Percentiles rank a stretch among this genome's conserved stretches.
Conservation (phyloP, 331 rosid genomes). For the Rhamnella rubrinervis region DNA sequence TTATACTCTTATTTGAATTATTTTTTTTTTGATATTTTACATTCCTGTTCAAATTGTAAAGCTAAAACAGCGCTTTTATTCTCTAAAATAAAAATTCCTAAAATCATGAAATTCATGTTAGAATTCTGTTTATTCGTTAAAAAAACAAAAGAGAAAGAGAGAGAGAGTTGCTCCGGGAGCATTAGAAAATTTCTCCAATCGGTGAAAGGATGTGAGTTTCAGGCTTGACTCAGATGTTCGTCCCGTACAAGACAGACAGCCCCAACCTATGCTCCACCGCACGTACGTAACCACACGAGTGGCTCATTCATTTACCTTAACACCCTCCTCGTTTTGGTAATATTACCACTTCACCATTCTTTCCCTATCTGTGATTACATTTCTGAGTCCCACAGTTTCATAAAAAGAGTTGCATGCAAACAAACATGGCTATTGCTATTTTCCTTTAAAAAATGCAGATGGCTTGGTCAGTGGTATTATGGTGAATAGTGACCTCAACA, state of each 20-base stretch:
- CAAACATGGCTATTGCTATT: not conserved
- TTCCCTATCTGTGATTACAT: not conserved
- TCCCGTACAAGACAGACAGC: constrained; percentile 44
- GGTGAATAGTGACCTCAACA: not conserved
- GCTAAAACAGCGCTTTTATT: too few relatives aligned
- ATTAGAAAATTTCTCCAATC: too few relatives aligned
- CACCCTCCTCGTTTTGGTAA: not conserved
- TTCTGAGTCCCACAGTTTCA: too few relatives aligned
- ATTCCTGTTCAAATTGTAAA: too few relatives aligned
- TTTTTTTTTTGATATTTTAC: too few relatives aligned
- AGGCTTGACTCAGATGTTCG: constrained; percentile 36
- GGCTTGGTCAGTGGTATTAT: constrained; percentile 3
- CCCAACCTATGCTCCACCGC: constrained; percentile 16
- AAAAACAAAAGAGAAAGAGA: too few relatives aligned
- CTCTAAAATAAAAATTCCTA: too few relatives aligned
- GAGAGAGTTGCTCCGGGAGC: too few relatives aligned
- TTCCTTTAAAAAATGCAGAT: not conserved
- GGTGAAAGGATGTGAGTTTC: constrained; percentile 1
- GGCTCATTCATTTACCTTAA: constrained; percentile 14
- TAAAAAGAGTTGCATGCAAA: not conserved
- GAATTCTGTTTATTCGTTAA: too few relatives aligned
- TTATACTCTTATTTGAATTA: too few relatives aligned
- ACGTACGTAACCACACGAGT: constrained; percentile 35
- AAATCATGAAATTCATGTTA: too few relatives aligned
- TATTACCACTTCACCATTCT: constrained; percentile 8